Conservation (phyloP, 1,284 basidiomycete species). For the Tremellales sp. region DNA sequence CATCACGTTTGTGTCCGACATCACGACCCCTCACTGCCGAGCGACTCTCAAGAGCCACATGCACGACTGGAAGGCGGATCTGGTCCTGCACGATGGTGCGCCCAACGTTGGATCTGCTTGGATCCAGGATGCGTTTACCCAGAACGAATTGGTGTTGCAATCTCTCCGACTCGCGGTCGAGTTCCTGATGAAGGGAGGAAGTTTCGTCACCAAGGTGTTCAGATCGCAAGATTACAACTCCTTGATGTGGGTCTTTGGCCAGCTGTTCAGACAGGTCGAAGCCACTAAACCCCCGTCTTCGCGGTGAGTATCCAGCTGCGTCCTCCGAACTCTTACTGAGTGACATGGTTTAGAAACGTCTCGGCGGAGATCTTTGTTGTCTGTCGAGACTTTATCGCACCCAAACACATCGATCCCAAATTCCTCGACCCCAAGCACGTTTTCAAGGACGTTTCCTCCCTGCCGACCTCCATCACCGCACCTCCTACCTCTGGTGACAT, state of each 20-base stretch:
- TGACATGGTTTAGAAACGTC: slow-evolving; percentile 67
- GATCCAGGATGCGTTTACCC: slow-evolving; percentile 98
- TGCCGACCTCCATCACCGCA: slow-evolving; percentile 47
- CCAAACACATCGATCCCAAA: slow-evolving; percentile 94
- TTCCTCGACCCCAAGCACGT: slow-evolving; percentile 97
- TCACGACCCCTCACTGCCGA: slow-evolving; percentile 89
- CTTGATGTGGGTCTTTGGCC: slow-evolving; percentile 97
- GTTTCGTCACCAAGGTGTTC: slow-evolving; percentile 98
- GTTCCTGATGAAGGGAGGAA: slow-evolving; percentile 88
- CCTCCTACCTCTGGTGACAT: slow-evolving; percentile 12
- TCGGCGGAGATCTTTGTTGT: slow-evolving; percentile 99
- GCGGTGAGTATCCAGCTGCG: slow-evolving; percentile 55
- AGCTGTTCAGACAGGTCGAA: slow-evolving; percentile 93
- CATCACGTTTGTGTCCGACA: slow-evolving; percentile 89
- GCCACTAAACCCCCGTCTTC: slow-evolving; percentile 99
- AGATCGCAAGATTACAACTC: slow-evolving; percentile 98
- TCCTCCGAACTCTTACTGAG: neutral
- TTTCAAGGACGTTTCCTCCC: slow-evolving; percentile 78
- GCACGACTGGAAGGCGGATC: slow-evolving; percentile 99
- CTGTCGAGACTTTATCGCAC: slow-evolving; percentile 91
- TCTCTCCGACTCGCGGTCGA: slow-evolving; percentile 95
- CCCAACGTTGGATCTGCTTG: slow-evolving; percentile 99
- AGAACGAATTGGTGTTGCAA: slow-evolving; percentile 95
- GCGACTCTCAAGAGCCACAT: slow-evolving; percentile 80
- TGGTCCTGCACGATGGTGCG: slow-evolving; percentile 99